Conservation (phyloP, 202 grass and related monocot genomes). For the Cymbopogon flexuosus region DNA sequence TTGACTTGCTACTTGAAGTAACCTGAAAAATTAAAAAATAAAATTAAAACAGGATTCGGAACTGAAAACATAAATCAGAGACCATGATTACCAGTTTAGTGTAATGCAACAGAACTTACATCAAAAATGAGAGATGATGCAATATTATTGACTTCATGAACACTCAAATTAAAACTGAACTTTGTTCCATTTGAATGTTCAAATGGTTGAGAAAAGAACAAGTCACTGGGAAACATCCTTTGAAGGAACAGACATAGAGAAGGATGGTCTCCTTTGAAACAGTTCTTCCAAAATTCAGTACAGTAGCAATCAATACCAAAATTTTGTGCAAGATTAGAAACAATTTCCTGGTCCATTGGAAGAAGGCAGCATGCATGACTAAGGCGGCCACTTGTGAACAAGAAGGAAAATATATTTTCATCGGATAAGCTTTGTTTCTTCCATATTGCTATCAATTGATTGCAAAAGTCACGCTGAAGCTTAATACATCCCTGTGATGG, state of each 20-base stretch:
- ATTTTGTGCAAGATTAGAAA: constrained; percentile 44
- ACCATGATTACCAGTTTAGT: neutral
- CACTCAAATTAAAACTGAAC: constrained; percentile 39
- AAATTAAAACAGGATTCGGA: neutral
- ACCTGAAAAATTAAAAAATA: constrained; percentile 44
- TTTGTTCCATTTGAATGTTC: constrained; percentile 15
- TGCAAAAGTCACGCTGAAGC: constrained; percentile 64
- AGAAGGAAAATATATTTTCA: constrained; percentile 54
- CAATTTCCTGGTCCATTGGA: constrained; percentile 51
- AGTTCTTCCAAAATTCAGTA: constrained; percentile 62
- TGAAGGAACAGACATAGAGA: constrained; percentile 63
- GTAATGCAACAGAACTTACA: constrained; percentile 42
- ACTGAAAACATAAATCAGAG: neutral
- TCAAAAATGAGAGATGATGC: constrained; percentile 60
- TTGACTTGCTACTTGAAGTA: constrained; percentile 40
- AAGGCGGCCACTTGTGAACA: constrained; percentile 63
- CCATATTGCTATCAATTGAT: constrained; percentile 55
- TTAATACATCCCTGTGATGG: constrained; percentile 61
- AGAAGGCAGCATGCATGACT: constrained; percentile 66
- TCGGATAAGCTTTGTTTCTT: constrained; percentile 45
- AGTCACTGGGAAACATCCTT: constrained; percentile 46
- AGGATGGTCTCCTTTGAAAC: constrained; percentile 50
- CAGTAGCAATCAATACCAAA: constrained; percentile 38
- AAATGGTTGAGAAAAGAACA: constrained; percentile 39
- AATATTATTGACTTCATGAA: constrained; percentile 48